Evolutionary conservation across 148 eudicot genomes (phyloP), one percentile per base, ranked within the genome.

Genomic region (Rhododendron molle): DNA sequence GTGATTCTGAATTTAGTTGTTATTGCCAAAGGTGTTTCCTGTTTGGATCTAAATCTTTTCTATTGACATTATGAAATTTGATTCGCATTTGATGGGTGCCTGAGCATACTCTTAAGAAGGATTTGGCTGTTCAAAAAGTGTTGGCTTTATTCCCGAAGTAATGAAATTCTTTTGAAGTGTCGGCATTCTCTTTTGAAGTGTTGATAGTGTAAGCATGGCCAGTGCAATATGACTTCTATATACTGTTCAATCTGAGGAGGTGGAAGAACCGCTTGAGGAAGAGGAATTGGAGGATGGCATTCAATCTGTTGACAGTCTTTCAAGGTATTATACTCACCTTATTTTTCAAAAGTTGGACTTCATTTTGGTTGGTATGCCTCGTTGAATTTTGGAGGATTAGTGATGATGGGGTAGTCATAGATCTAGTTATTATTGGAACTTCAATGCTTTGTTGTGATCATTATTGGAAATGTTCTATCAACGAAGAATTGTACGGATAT

Each of bases 261-360:
- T 90, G 69, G 98, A 93, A 71, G 98, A 96, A 82, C 86, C 88
- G 49, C 86, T 91, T 81, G 99, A 91, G 69, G 98, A 94, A 80
- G 98, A 93, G 65, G 97, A 94, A 78, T 81, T 97, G 84, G 95
- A 93, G 81, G 98, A 87, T 89, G 99, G 98, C 52, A 93, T 94
- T 83, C 93, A 92, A 81, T 97, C 98, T 14, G 97, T 93, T 69
- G 98, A 97, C 89, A 97, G 99, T 87, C 91, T 95, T 32, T 97
- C 99, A 82, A 97, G 96, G 99, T 97, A 89, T 69, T 83, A n/a
- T n/a, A n/a, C n/a, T n/a, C n/a, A n/a, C n/a, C n/a, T n/a, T n/a
- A n/a, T n/a, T n/a, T n/a, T n/a, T n/a, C n/a, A n/a, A n/a, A n/a
- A n/a, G n/a, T n/a, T n/a, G n/a, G n/a, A n/a, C n/a, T n/a, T n/a